Evolutionary conservation across 306 rosid species (phyloP), one percentile per base, ranked within the genome.

Genomic region (Quercus variabilis): DNA sequence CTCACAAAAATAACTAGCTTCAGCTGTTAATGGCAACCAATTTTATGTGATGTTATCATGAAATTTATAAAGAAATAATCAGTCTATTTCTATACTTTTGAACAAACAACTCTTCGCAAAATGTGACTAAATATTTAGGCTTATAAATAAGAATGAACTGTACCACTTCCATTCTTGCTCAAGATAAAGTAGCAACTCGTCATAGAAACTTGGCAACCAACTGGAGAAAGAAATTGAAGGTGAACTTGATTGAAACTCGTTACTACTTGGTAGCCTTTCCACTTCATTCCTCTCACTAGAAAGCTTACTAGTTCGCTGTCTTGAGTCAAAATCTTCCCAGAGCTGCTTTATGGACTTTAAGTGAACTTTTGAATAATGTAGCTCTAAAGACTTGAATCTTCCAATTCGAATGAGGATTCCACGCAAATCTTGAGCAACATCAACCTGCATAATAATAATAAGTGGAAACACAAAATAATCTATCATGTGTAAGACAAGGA

Each of bases 81-180:
- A 14, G 41, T 2, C 41, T 8, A 15, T 28, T 63, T 63, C 38
- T 14, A 63, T 9, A 5, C 55, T 56, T 74, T 46, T 46, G 76
- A 83, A 49, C 55, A 81, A 55, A 49, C 54, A 62, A 49, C 17
- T 59, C 25, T 41, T 64, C 43, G 33, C 49, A 59, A 75, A 60
- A 59, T 26, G 14, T 65, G 58, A 76, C 59, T 56, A 38, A 71
- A 73, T 83, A 56, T 73, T 58, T 14, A 19, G 33, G 76, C 76
- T 77, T 25, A 17, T 68, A 80, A 80, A 81, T 74, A 65, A 73
- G 74, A 65, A 57, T 19, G 69, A 84, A 80, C 15, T 6, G 20
- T 90, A 96, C 99, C 99, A 96, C 82, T 96, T 96, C 99, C 99
- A 93, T 83, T 93, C 99, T 85, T 96, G 99, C 85, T 96, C 98